phyloP scores from a whole-genome alignment of 345 rosid species.

The Geranium rotundifolium region DNA sequence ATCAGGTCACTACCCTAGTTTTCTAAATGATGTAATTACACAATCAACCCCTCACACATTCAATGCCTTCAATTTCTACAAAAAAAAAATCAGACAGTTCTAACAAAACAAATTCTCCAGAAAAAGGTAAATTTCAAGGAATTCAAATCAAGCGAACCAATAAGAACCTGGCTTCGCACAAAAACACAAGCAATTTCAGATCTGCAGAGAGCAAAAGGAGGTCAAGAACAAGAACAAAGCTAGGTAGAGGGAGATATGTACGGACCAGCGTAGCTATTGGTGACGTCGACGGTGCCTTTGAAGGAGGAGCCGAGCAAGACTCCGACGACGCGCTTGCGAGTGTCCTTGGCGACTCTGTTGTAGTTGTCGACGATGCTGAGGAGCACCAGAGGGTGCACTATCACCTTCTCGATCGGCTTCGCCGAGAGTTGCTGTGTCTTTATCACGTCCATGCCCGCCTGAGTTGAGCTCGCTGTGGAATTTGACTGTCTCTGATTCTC shows the following conservation, averaged over 20 bases:
- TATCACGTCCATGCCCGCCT: conserved; percentile 81
- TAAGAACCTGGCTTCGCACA: not conserved
- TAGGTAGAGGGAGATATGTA: not conserved
- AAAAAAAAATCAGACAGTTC: not conserved
- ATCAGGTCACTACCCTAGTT: too few relatives aligned
- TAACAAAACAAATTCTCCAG: not conserved
- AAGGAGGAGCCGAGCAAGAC: conserved; percentile 67
- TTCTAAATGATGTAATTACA: not conserved
- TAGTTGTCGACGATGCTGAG: conserved; percentile 95
- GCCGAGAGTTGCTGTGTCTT: conserved; percentile 78
- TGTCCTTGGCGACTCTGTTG: conserved; percentile 84
- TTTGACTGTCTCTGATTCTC: not conserved
- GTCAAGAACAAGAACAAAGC: not conserved
- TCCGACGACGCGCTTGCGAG: conserved; percentile 79
- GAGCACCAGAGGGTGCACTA: conserved; percentile 90
- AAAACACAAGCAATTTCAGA: conserved; percentile 2
- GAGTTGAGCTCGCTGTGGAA: not conserved
- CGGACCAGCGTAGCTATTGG: conserved; percentile 86
- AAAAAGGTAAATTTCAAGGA: not conserved
- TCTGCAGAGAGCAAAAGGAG: conserved; percentile 3
- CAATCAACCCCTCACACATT: not conserved
- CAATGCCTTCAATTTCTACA: not conserved
- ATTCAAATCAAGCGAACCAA: not conserved
- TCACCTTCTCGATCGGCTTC: conserved; percentile 79
- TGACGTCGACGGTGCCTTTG: conserved; percentile 77